Evolutionary conservation across 2,329 filamentous ascomycete genomes (phyloP).

Genomic region (Aspergillus fumigatus): DNA sequence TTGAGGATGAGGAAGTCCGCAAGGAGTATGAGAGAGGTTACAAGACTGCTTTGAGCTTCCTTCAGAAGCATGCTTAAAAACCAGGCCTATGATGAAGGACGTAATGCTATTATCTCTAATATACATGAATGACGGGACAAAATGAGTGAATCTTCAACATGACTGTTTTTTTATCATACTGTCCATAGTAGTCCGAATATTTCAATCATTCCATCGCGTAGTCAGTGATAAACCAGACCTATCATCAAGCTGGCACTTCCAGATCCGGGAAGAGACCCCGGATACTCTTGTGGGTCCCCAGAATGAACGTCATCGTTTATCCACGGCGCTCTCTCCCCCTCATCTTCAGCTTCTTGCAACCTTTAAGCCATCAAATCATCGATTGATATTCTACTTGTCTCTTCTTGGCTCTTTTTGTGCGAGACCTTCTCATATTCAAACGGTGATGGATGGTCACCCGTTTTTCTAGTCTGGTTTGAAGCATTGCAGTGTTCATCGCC

Average conservation of each 20-base stretch:
- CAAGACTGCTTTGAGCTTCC: constrained; percentile 36
- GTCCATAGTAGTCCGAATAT: too few species aligned
- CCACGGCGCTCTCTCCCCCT: not conserved
- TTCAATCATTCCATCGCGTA: too few species aligned
- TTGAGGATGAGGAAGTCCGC: constrained; percentile 36
- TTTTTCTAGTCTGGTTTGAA: not conserved
- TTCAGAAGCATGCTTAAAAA: constrained; percentile 36
- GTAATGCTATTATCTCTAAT: not conserved
- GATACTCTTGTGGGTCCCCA: not conserved
- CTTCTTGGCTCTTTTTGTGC: not conserved
- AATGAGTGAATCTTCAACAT: not conserved
- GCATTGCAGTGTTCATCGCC: not conserved
- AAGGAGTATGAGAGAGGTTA: constrained; percentile 44
- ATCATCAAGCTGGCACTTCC: not conserved
- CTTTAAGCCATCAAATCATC: not conserved
- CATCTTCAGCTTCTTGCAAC: not conserved
- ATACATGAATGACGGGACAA: not conserved
- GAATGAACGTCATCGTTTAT: not conserved
- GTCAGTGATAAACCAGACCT: too few species aligned
- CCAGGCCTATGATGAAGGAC: not conserved
- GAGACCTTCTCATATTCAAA: not conserved
- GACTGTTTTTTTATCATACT: not conserved
- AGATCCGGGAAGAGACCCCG: not conserved
- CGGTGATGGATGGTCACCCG: not conserved
- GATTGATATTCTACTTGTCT: not conserved